Evolutionary conservation across 2,329 filamentous ascomycete genomes (phyloP).

Genomic region (Pseudocercospora macadamiae): DNA sequence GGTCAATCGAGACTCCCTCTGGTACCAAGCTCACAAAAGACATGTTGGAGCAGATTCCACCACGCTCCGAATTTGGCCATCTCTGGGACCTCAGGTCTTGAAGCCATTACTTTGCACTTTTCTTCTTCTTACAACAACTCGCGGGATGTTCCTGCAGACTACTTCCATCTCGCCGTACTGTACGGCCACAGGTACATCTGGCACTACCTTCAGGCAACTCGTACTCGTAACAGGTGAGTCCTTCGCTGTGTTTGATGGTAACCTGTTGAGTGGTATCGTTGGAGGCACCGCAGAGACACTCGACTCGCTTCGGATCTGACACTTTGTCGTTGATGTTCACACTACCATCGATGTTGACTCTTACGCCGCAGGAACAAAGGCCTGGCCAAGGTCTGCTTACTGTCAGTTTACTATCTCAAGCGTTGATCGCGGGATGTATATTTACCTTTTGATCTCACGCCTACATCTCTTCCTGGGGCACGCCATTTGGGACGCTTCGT

Average conservation of each 20-base stretch:
- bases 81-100: no score
- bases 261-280: background rate
- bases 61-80: no score
- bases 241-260: background rate
- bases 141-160: background rate
- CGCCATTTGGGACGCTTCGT: background rate
- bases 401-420: no score
- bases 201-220: background rate
- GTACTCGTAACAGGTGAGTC: background rate
- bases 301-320: background rate
- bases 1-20: no score
- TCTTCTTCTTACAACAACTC: conserved; percentile 5
- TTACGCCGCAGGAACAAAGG: background rate
- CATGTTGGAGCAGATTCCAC: no score
- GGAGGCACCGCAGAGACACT: background rate
- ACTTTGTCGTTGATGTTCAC: background rate
- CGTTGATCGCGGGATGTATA: no score
- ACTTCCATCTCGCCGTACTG: background rate
- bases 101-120: background rate
- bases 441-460: background rate
- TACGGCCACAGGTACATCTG: background rate
- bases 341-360: background rate
- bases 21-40: no score
- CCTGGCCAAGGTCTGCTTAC: no score
- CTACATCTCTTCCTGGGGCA: background rate